These are phyloP conservation scores for Didymella glomerata DNA, from an alignment of 2,329 filamentous ascomycete genomes.

Conservation along the genomic window DNA sequence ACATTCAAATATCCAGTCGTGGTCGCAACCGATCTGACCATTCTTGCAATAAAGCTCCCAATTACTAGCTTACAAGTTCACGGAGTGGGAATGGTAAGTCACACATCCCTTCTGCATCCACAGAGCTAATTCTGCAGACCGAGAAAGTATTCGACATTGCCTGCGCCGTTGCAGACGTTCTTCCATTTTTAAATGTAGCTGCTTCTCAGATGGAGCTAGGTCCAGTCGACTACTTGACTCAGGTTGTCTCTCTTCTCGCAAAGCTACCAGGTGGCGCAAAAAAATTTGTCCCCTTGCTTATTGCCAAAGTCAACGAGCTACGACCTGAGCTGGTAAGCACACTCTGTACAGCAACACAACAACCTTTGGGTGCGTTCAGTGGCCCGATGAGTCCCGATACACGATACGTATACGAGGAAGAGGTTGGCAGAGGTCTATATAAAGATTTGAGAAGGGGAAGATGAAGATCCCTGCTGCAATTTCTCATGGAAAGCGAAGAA, in stretches of 20 bases:
- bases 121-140: slow-evolving; percentile 24
- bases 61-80: slow-evolving; percentile 37
- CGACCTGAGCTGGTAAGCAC: slow-evolving; percentile 30
- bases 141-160: slow-evolving; percentile 45
- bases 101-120: background rate
- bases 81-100: slow-evolving; percentile 41
- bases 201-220: slow-evolving; percentile 28
- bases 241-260: slow-evolving; percentile 28
- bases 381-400: slow-evolving; percentile 38
- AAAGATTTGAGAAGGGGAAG: slow-evolving; percentile 28
- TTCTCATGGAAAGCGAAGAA: too few species aligned
- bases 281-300: slow-evolving; percentile 39
- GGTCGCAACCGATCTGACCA: slow-evolving; percentile 68
- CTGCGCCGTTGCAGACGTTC: slow-evolving; percentile 39
- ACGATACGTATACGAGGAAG: slow-evolving; percentile 37
- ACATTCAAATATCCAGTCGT: slow-evolving; percentile 71
- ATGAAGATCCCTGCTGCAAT: background rate
- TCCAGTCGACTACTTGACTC: slow-evolving; percentile 32
- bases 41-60: slow-evolving; percentile 41
- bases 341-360: slow-evolving; percentile 28
- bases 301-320: slow-evolving; percentile 39
- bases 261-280: slow-evolving; percentile 36
- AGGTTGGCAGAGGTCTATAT: slow-evolving; percentile 35
- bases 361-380: slow-evolving; percentile 20
- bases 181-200: slow-evolving; percentile 34